Base-by-base conservation (phyloP, 345 rosid species). In the Linum trigynum region DNA sequence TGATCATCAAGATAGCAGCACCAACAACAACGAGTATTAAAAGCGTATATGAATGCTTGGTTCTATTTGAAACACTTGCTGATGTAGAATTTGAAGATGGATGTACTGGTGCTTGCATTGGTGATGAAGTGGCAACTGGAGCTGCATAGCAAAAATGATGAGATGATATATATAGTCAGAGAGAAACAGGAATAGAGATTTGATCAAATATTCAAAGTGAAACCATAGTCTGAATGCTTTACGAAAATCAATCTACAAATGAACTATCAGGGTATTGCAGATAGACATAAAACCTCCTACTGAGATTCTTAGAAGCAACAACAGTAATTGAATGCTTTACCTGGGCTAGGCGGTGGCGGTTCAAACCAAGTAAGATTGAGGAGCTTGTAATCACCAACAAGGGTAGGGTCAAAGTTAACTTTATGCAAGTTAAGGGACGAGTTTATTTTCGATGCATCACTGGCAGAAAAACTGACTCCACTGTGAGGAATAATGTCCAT, bases 401-500 rank as follows among this genome's bases (percentile, higher is more conserved):
- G 76, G 9, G 45, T 71, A 71, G 85, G 61, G 72, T 85, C 81
- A 65, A 94, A 82, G 48, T 69, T 90, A 82, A 94, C 82, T 83
- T 71, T 84, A 76, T 83, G 92, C 71, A 67, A 79, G 62, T 79
- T 73, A 67, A 94, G 96, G 5, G 89, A 85, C 71, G 89, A 74
- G 80, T 85, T 94, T 65, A 94, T 83, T 38, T 82, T 77, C 17
- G 86, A 74, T 11, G 86, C 99, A 65, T 86, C 95, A 72, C 80
- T 74, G 16, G 78, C 78, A 68, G 99, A 81, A 78, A 94, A 94
- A 73, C 96, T 73, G 65, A 83, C 77, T 70, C 99, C 97, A 6
- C 83, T 79, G 63, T 82, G 89, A 43, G 99, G 99, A 60, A 86
- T 84, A 48, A 90, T 82, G 79, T 94, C 95, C 97, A 94, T 90